phyloP scores from a whole-genome alignment of 2,329 filamentous ascomycete species.

The Penicillium sp. region DNA sequence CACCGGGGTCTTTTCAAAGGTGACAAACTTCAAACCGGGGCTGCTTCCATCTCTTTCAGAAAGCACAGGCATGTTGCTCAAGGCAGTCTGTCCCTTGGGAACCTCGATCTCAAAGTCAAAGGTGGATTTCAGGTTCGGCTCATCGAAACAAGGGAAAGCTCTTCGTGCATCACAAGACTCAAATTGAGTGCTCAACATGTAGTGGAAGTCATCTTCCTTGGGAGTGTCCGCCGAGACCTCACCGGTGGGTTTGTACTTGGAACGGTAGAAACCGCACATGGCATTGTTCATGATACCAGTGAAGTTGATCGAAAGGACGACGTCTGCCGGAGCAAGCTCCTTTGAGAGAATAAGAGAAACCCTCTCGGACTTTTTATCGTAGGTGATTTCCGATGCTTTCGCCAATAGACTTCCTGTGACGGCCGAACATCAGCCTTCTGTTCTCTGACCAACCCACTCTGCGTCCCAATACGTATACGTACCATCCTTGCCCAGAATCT shows the following conservation, averaged over 20 bases:
- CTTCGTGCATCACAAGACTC: slow-evolving; percentile 93
- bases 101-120: slow-evolving; percentile 94
- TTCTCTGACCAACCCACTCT: neutral
- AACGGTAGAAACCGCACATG: slow-evolving; percentile 92
- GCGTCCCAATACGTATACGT: slow-evolving; percentile 21
- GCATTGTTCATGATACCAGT: slow-evolving; percentile 82
- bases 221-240: slow-evolving; percentile 75
- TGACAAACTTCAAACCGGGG: slow-evolving; percentile 63
- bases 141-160: slow-evolving; percentile 97
- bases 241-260: slow-evolving; percentile 83
- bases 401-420: slow-evolving; percentile 28
- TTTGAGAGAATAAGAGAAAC: slow-evolving; percentile 75
- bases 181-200: slow-evolving; percentile 94
- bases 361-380: slow-evolving; percentile 82
- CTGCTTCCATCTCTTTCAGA: slow-evolving; percentile 68
- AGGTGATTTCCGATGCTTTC: slow-evolving; percentile 68
- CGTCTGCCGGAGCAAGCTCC: slow-evolving; percentile 67
- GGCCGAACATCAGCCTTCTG: neutral
- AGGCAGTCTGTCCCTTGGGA: slow-evolving; percentile 80
- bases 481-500: slow-evolving; percentile 39
- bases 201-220: slow-evolving; percentile 64
- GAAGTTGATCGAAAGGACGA: slow-evolving; percentile 73
- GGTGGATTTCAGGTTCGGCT: slow-evolving; percentile 93
- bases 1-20: slow-evolving; percentile 79
- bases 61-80: slow-evolving; percentile 96